Evolutionary conservation across 2,329 filamentous ascomycete species (phyloP).

Genomic region (Domatiomyces globalis): DNA sequence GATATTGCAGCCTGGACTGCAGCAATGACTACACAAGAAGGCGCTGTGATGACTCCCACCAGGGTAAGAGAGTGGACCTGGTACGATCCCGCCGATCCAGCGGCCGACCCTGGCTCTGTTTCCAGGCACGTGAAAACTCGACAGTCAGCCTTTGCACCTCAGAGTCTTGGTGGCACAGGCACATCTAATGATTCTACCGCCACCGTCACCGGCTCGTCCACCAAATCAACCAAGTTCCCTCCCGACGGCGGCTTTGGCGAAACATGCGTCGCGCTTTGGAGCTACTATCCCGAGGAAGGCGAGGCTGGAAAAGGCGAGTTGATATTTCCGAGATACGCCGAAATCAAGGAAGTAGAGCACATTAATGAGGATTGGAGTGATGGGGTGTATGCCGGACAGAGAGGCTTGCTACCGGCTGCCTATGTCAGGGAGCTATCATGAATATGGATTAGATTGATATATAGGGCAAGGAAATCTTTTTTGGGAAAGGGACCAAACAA

Average conservation of each 20-base stretch:
- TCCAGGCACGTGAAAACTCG: background rate
- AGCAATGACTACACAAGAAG: slow-evolving; percentile 2
- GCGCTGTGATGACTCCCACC: slow-evolving; percentile 3
- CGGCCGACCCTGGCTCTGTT: background rate
- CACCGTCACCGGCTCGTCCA: slow-evolving; percentile 3
- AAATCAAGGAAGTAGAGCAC: slow-evolving; percentile 70
- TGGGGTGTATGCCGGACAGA: slow-evolving; percentile 68
- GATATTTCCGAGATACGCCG: slow-evolving; percentile 67
- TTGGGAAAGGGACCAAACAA: too few relatives aligned
- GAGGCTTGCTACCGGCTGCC: slow-evolving; percentile 65
- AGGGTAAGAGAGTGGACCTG: slow-evolving; percentile 15
- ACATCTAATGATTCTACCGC: slow-evolving; percentile 4
- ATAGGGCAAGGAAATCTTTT: too few relatives aligned
- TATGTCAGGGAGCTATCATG: slow-evolving; percentile 46
- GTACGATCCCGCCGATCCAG: slow-evolving; percentile 16
- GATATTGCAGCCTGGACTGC: slow-evolving; percentile 23
- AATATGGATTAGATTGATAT: too few relatives aligned
- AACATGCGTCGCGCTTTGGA: slow-evolving; percentile 53
- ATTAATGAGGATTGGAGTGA: slow-evolving; percentile 85
- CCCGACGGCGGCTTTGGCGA: slow-evolving; percentile 61
- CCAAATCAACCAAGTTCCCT: slow-evolving; percentile 40
- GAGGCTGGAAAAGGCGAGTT: slow-evolving; percentile 46
- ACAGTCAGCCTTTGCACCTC: background rate
- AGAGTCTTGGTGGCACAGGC: background rate
- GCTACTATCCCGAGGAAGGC: slow-evolving; percentile 56